phyloP scores from a whole-genome alignment of 139 green algal genomes.

The Chlorella sp. region DNA sequence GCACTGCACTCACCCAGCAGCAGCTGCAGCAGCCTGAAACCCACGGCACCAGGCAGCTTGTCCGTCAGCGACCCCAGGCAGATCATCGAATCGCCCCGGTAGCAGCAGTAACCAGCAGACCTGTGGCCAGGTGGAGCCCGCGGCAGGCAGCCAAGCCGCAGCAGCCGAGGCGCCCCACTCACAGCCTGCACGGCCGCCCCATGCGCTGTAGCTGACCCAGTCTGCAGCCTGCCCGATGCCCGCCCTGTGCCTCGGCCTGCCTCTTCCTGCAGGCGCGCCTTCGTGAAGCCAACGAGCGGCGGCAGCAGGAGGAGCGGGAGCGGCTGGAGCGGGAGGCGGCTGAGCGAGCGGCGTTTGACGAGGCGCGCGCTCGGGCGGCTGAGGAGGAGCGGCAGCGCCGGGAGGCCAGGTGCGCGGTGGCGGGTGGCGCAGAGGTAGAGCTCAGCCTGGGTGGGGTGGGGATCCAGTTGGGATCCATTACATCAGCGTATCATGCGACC shows the following conservation, averaged over 20 bases:
- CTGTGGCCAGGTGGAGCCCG: too few species aligned
- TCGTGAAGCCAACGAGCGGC: slow-evolving; percentile 28
- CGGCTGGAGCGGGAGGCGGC: slow-evolving; percentile 7
- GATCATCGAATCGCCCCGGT: too few species aligned
- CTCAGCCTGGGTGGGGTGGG: neutral
- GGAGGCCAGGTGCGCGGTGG: neutral
- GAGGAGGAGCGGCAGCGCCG: slow-evolving; percentile 7
- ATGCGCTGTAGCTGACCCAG: too few species aligned
- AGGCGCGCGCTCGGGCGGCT: neutral
- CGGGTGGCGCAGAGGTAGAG: neutral
- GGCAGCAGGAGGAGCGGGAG: slow-evolving; percentile 33
- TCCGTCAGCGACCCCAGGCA: too few species aligned
- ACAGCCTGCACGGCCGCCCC: too few species aligned
- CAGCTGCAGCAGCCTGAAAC: neutral
- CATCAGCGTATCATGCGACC: too few species aligned
- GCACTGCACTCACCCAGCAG: neutral
- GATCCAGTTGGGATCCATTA: too few species aligned
- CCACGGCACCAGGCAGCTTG: too few species aligned
- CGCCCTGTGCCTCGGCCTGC: neutral
- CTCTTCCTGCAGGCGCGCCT: slow-evolving; percentile 3
- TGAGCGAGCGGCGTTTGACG: slow-evolving; percentile 24
- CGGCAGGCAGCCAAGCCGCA: too few species aligned
- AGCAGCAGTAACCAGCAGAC: neutral
- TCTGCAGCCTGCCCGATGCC: too few species aligned
- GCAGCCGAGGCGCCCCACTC: too few species aligned